Evolutionary conservation across 208 protist species (phyloP).

Genomic region (Phytomonas francai): DNA sequence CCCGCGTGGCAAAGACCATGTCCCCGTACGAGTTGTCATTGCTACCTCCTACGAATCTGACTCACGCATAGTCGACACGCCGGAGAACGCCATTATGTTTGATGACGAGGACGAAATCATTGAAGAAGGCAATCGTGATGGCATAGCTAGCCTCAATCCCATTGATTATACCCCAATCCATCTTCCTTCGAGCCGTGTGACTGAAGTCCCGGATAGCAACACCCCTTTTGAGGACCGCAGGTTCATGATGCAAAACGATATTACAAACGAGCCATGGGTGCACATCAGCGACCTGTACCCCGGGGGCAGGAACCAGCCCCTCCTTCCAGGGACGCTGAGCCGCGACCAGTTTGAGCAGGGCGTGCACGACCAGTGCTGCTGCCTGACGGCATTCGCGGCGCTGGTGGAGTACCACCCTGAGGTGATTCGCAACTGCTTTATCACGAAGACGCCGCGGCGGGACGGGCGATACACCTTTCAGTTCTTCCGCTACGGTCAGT

Average conservation of each 20-base stretch:
- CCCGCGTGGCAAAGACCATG: constrained; percentile 42
- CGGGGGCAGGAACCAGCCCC: constrained; percentile 28
- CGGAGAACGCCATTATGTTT: constrained; percentile 53
- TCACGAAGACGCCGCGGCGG: constrained; percentile 63
- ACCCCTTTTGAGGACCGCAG: constrained; percentile 45
- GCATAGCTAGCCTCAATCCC: constrained; percentile 15
- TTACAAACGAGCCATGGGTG: constrained; percentile 44
- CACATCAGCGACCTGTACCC: constrained; percentile 68
- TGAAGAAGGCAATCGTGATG: constrained; percentile 47
- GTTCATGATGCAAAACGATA: constrained; percentile 39
- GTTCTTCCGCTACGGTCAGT: constrained; percentile 61
- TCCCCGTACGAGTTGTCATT: constrained; percentile 42
- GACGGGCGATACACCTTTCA: constrained; percentile 83
- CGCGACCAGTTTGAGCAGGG: constrained; percentile 71
- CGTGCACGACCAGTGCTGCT: constrained; percentile 78
- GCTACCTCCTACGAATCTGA: constrained; percentile 28
- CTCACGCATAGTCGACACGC: constrained; percentile 52
- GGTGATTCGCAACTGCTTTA: constrained; percentile 72
- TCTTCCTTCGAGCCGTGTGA: constrained; percentile 19
- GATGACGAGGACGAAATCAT: constrained; percentile 64
- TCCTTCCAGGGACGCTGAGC: constrained; percentile 48
- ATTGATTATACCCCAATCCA: constrained; percentile 54
- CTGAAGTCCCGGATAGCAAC: constrained; percentile 30
- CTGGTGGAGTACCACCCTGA: constrained; percentile 53
- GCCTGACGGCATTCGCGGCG: constrained; percentile 52